Conservation (phyloP, 352 stramenopile species). For the Phytophthora melonis region DNA sequence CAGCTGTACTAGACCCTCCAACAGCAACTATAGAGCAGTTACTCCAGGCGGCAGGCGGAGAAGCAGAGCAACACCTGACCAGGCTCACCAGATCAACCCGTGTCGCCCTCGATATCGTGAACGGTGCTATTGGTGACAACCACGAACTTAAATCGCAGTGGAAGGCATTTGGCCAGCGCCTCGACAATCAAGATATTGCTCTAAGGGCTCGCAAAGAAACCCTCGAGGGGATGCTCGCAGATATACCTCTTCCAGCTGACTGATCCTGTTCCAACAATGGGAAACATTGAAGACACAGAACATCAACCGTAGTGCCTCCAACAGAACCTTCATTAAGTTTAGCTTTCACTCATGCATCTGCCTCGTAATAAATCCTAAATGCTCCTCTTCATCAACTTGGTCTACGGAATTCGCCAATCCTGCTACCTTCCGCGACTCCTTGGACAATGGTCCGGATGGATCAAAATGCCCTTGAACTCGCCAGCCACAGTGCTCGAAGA, state of each 20-base stretch:
- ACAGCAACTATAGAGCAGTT: not conserved
- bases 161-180: not conserved
- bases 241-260: not conserved
- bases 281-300: not conserved
- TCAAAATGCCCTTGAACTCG: no score
- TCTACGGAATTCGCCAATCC: no score
- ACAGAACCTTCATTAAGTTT: no score
- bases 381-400: no score
- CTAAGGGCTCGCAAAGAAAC: not conserved
- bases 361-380: no score
- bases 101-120: slow-evolving; percentile 5
- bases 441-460: no score
- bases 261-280: not conserved
- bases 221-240: not conserved
- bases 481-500: no score
- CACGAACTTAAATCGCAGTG: not conserved
- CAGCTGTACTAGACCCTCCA: not conserved
- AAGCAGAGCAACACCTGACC: not conserved
- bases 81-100: slow-evolving; percentile 1
- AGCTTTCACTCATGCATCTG: no score
- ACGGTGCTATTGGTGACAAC: slow-evolving; percentile 4
- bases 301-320: not conserved
- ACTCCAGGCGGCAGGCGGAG: not conserved
- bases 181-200: not conserved
- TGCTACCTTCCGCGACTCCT: no score